Base-by-base conservation (phyloP, 1,139 yeast species). In the Suhomyces taliae region DNA sequence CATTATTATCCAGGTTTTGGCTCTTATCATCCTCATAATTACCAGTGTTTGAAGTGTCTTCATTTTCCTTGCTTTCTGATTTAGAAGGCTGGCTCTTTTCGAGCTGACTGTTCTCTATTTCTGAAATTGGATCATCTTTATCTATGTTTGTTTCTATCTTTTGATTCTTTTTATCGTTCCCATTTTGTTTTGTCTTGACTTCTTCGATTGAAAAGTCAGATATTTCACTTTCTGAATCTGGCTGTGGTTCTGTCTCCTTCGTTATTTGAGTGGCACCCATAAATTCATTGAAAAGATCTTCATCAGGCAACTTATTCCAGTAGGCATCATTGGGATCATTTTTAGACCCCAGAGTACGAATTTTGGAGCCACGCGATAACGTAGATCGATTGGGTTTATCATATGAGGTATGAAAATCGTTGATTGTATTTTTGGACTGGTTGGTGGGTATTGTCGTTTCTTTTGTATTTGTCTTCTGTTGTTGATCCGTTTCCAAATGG, bases 221-320 rank as follows among this genome's bases (percentile, higher is more conserved):
- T 3, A 12, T 10, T 5, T 29, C 32, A 4, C 32, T 29, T 6
- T 29, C 11, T 9, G 32, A 29, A 9, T 11, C 29, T 9, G 33
- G 29, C 4, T 37, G 15, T 15, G 36, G n/a, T 32, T 24, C 32
- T 11, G 10, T 10, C 10, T 39, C 33, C 35, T 40, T 40, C 5
- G 32, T 4, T 2, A 32, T 35, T 24, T 35, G 45, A 8, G 52
- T 45, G 10, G 47, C 53, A 12, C 56, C 60, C 52, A 61, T 56
- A 31, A 64, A 56, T 45, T 64, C 67, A 40, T 59, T 55, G 40
- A 55, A 51, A 33, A 64, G 52, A 27, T 57, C 60, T n/a, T 56
- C 59, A 43, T 62, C 67, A 0, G 67, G 68, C 10, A 57, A 35
- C 41, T 62, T 61, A 37, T 61, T 50, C 66, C 64, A 62, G 43